Base-by-base conservation (phyloP, 2,329 filamentous ascomycete genomes). In the Sclerotinia subarctica region DNA sequence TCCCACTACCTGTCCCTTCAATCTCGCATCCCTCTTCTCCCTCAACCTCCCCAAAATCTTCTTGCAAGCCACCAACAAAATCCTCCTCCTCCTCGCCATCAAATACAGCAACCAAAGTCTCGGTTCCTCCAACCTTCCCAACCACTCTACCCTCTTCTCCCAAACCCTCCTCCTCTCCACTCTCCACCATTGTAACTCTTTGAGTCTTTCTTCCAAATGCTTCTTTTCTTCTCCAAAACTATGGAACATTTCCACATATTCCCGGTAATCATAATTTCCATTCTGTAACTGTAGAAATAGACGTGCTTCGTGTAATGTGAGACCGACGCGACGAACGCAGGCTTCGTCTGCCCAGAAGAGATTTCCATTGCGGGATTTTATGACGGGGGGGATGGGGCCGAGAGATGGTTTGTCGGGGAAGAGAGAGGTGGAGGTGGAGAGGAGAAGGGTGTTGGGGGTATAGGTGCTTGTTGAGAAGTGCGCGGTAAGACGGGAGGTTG, bases 311-410 rank as follows among this genome's bases (percentile, higher is more conserved):
- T 70, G 70, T 1, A 68, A 68, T 3, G 72, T 72, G 44, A 74
- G 70, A 4, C 73, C 73, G 1, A 74, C 70, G 24, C 73, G 70
- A 32, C 73, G 69, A 4, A 69, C 70, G 47, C 73, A 73, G 67
- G 69, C 67, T 46, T 73, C 71, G 51, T 73, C 73, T 0, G 72
- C 73, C 73, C 71, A 73, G 64, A 74, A 73, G 44, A 73, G 68
- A 42, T 74, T 73, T 4, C 73, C 73, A 42, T 74, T 72, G 3
- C 66, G 51, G 15, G 70, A 73, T 46, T 74, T 73, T 24, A 73
- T 73, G 32, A 74, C 72, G 8, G 72, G 70, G 3, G 72, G 73
- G 19, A 73, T 72, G 29, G 59, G 59, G 1, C 47, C 59, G 2
- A 63, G 59, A 15, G 59, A 5, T 4, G 42, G 57, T 32, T 26